These are phyloP conservation scores for Coemansia sp. DNA, from an alignment of 192 early-diverging fungal genomes.

Conservation along the genomic window DNA sequence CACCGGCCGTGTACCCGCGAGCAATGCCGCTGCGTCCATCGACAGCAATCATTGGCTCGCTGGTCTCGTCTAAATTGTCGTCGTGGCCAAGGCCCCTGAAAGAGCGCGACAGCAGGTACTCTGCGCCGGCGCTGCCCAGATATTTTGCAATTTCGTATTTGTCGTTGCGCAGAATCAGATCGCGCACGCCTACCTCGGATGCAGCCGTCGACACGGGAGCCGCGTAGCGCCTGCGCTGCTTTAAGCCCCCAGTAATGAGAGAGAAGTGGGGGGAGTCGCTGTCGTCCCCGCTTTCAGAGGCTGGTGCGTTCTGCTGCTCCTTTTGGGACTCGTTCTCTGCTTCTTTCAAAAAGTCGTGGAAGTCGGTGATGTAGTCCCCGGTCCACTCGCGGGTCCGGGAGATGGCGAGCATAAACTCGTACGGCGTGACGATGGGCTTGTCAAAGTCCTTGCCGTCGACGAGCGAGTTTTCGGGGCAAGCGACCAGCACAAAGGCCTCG, in stretches of 20 bases:
- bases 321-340: conserved; percentile 23
- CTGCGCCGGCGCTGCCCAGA: conserved; percentile 53
- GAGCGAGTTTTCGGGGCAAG: conserved; percentile 93
- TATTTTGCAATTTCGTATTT: conserved; percentile 45
- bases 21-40: conserved; percentile 91
- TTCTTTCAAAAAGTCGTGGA: conserved; percentile 57
- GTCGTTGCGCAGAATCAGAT: conserved; percentile 57
- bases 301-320: conserved; percentile 33
- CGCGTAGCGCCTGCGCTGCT: conserved; percentile 54
- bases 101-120: conserved; percentile 69
- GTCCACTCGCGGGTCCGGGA: conserved; percentile 55
- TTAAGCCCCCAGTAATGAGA: conserved; percentile 77
- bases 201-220: conserved; percentile 21
- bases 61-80: conserved; percentile 7
- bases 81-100: conserved; percentile 80
- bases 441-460: conserved; percentile 90
- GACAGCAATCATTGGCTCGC: conserved; percentile 32
- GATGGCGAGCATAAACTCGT: conserved; percentile 83
- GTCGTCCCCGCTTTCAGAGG: conserved; percentile 41
- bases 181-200: conserved; percentile 12
- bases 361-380: conserved; percentile 69
- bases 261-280: conserved; percentile 88
- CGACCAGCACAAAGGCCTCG: conserved; percentile 85
- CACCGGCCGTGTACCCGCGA: conserved; percentile 63
- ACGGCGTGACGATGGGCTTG: conserved; percentile 90